Evolutionary conservation across 2,329 filamentous ascomycete genomes (phyloP), one percentile per base, ranked within the genome.

Genomic region (Cytospora schulzeri): DNA sequence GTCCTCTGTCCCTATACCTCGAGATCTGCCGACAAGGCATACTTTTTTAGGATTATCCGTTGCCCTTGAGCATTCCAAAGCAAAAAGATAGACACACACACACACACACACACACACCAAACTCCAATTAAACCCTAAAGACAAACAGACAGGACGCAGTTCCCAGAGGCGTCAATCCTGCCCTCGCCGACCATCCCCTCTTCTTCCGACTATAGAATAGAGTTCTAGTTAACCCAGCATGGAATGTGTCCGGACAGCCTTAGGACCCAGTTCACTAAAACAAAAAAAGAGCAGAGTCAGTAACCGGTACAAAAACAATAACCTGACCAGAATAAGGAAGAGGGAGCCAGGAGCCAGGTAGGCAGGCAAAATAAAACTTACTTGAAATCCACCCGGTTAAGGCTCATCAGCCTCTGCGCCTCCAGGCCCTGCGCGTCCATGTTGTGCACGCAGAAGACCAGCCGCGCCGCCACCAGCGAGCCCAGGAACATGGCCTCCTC

Each of bases 401-500:
- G 73, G 68, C 83, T 86, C 81, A 86, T 86, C 64, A 79, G 71
- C 52, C 83, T 77, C 74, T 86, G 83, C 19, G 79, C 78, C 72
- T 87, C 85, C 53, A 80, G 67, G 19, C 79, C 78, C 68, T 80
- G 76, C 31, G 77, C 79, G 63, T 87, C 85, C 71, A 85, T 74
- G 70, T 86, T 86, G 69, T 87, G 84, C 68, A 86, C 75, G 70
- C 83, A 86, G 70, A 83, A 87, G 2, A 83, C 84, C 61, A 87
- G 78, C 24, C 85, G 76, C 2, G 91, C 92, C 1, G 91, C 92
- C 35, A 97, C 90, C 77, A 96, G 92, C 2, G 92, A 91, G 14
- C 93, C 93, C 8, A 97, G 80, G 77, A 97, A 97, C 73, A 88
- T 87, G 57, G 91, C 87, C 77, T 97, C 93, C 72, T 97, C 93